These are phyloP conservation scores for Cercospora nicotianae DNA, from an alignment of 2,329 filamentous ascomycete species.

Conservation along the genomic window DNA sequence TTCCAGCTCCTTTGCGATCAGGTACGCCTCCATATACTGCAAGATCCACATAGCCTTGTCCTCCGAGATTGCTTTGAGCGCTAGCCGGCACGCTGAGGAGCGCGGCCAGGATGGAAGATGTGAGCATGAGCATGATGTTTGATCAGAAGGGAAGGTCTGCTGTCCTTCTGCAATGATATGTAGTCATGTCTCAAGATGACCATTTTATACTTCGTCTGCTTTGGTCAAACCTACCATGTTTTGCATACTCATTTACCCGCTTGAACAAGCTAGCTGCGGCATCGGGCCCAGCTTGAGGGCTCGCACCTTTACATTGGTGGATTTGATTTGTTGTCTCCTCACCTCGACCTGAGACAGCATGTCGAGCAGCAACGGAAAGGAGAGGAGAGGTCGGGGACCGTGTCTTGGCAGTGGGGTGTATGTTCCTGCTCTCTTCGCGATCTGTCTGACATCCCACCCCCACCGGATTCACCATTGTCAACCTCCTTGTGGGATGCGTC, in stretches of 20 bases:
- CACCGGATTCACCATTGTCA: not conserved
- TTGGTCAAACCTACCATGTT: not conserved
- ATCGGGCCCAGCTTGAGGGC: not conserved
- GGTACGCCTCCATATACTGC: not conserved
- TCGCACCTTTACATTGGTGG: not conserved
- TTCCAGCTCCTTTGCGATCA: constrained; percentile 1
- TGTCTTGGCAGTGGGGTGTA: not conserved
- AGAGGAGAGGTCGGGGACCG: not conserved
- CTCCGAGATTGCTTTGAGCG: not conserved
- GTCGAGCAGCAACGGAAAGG: not conserved
- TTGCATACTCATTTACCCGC: not conserved
- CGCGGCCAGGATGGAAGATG: not conserved
- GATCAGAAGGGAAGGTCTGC: not conserved
- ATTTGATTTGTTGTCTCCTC: not conserved
- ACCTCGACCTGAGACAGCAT: not conserved
- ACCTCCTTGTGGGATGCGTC: not conserved
- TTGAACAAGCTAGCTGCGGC: not conserved
- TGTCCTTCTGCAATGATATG: not conserved
- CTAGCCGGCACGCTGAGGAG: not conserved
- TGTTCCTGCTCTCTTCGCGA: not conserved
- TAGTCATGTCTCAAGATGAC: not conserved
- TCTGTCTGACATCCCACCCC: not conserved
- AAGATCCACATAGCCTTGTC: not conserved
- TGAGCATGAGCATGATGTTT: not conserved
- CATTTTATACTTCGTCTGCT: not conserved